Base-by-base conservation (phyloP, 164 flowering plant species). In the Warburgia ugandensis region DNA sequence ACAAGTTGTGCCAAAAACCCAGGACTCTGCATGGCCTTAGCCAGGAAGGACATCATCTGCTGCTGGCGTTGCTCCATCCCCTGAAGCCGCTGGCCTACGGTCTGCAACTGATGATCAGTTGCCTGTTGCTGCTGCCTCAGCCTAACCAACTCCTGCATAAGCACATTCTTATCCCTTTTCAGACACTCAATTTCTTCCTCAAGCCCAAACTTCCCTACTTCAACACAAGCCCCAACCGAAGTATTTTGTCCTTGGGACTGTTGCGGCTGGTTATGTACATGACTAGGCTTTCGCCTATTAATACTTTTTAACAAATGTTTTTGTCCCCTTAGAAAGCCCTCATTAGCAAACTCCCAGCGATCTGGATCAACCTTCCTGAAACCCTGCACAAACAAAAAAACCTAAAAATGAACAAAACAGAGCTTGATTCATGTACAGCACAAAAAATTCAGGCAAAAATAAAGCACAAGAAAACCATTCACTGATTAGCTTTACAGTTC, bases 51-150 rank as follows among this genome's bases (percentile, higher is more conserved):
- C 95, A 91, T 91, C 98, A 91, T 87, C 53, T 91, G 96, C 41
- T 87, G 95, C 56, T 91, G 98, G 29, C 98, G 62, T 66, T 85
- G 96, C 59, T 91, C 98, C 98, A 91, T 91, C 8, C 86, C 96
- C 48, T 91, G 95, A 59, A 91, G 84, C 29, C 87, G 88, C 54
- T 91, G 92, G 51, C 76, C 80, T 77, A 87, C 68, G 19, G 78
- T 71, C 60, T 87, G 95, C 54, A 91, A 69, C 67, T 87, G 96
- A 65, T 70, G 72, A 57, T 87, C 96, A 30, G 98, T 91, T 22
- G 79, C 14, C 67, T 87, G 95, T 52, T 91, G 98, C 74, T 91
- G 96, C 69, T 85, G 98, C 62, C 96, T 87, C 55, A 91, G 61
- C 67, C 95, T 65, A 25, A 91, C 96, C 50, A 91, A 83, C 53